These are phyloP conservation scores for Venturia oleaginea DNA, from an alignment of 2,329 filamentous ascomycete species.

Conservation along the genomic window DNA sequence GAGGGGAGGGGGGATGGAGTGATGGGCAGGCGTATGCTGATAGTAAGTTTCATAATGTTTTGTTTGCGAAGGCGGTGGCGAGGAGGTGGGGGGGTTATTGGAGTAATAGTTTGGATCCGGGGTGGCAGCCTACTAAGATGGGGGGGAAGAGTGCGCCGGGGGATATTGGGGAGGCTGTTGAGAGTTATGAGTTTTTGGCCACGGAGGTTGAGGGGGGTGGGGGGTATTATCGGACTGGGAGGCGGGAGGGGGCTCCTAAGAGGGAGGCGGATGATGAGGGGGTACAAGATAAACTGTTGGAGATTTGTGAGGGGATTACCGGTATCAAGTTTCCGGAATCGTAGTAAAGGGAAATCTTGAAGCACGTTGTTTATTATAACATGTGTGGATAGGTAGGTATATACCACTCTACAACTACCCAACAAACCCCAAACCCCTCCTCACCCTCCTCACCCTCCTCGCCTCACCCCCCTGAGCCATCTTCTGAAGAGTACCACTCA, in stretches of 20 bases:
- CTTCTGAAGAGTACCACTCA: not conserved
- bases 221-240: conserved; percentile 31
- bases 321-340: conserved; percentile 25
- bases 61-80: conserved; percentile 48
- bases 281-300: conserved; percentile 38
- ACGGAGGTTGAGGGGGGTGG: conserved; percentile 31
- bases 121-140: conserved; percentile 49
- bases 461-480: no score
- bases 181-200: conserved; percentile 41
- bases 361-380: not conserved
- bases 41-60: conserved; percentile 47
- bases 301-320: conserved; percentile 28
- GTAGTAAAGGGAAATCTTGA: not conserved
- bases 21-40: conserved; percentile 40
- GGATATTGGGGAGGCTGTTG: conserved; percentile 37
- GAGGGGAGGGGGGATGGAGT: conserved; percentile 26
- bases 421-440: not conserved
- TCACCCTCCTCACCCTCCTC: not conserved
- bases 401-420: not conserved
- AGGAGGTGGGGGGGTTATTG: conserved; percentile 36
- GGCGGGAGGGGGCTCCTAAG: conserved; percentile 22
- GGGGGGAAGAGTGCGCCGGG: conserved; percentile 40
- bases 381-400: not conserved
- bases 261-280: conserved; percentile 34
- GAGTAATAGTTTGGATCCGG: conserved; percentile 42